These are phyloP conservation scores for Diplodia scrobiculata DNA, from an alignment of 2,329 filamentous ascomycete species.

Conservation along the genomic window DNA sequence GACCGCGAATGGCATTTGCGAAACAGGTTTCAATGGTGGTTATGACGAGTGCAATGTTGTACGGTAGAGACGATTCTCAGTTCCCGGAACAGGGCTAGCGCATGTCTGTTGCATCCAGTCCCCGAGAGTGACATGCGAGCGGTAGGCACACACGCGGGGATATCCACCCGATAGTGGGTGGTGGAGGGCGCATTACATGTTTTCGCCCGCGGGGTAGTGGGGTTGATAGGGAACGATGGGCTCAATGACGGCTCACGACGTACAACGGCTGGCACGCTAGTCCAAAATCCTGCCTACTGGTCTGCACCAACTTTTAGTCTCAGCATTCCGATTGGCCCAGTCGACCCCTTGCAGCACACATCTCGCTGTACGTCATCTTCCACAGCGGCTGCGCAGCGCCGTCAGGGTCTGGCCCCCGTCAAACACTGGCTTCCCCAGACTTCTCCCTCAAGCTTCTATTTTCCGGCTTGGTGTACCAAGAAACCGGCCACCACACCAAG, in stretches of 20 bases:
- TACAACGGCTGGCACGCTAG: background rate
- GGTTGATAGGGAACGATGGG: no score
- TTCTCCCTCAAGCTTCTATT: no score
- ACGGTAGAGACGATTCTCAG: background rate
- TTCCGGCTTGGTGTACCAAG: no score
- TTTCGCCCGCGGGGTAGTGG: no score
- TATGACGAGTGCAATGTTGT: background rate
- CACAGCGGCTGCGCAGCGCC: no score
- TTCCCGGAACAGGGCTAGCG: background rate
- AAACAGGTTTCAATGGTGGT: background rate
- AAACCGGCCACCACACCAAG: no score
- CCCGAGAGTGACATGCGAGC: no score
- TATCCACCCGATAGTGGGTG: background rate
- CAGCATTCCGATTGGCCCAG: background rate
- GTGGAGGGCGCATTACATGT: background rate
- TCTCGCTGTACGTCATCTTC: background rate
- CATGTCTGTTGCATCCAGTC: background rate
- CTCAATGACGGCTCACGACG: background rate
- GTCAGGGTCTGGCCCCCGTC: no score
- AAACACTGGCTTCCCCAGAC: no score
- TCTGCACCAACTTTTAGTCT: background rate
- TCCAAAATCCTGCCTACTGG: background rate
- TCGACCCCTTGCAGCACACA: background rate
- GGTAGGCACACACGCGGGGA: no score
- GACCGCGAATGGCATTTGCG: background rate